Evolutionary conservation across 2,329 filamentous ascomycete genomes (phyloP).

Genomic region (Beauveria medogensis): DNA sequence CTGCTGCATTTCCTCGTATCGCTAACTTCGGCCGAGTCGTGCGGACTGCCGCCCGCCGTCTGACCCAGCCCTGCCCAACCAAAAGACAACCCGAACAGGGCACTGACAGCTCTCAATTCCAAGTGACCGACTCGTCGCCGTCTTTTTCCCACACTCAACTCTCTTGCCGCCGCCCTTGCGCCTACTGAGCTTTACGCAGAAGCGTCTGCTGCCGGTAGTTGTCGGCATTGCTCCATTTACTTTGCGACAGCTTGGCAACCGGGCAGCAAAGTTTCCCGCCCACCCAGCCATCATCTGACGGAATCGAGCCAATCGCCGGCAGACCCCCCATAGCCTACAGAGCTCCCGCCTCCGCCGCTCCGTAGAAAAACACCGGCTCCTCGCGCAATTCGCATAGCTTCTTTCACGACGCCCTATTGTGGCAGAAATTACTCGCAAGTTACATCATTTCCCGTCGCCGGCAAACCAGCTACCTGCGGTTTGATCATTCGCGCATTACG

Average conservation of each 20-base stretch:
- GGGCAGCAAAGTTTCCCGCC: not conserved
- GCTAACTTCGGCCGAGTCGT: constrained; percentile 6
- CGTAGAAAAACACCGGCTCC: not conserved
- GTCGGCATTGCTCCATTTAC: not conserved
- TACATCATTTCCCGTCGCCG: not conserved
- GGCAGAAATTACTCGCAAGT: not conserved
- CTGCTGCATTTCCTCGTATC: not conserved
- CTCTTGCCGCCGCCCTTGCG: not conserved
- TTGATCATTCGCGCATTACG: not conserved
- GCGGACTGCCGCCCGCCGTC: not conserved
- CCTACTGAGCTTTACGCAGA: not conserved
- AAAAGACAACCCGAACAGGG: not conserved
- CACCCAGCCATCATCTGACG: constrained; percentile 6
- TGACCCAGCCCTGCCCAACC: constrained; percentile 4
- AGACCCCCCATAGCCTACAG: not conserved
- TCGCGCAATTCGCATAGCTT: not conserved
- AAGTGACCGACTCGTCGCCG: not conserved
- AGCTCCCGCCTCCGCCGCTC: not conserved
- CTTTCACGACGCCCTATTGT: not conserved
- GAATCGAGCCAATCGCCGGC: constrained; percentile 6
- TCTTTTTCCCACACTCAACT: not conserved
- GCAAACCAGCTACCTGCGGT: not conserved
- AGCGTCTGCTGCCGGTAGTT: not conserved
- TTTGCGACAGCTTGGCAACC: not conserved
- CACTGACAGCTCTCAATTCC: not conserved